These are phyloP conservation scores for Allomyces macrogynus DNA, from an alignment of 192 early-diverging fungal genomes.

Conservation along the genomic window DNA sequence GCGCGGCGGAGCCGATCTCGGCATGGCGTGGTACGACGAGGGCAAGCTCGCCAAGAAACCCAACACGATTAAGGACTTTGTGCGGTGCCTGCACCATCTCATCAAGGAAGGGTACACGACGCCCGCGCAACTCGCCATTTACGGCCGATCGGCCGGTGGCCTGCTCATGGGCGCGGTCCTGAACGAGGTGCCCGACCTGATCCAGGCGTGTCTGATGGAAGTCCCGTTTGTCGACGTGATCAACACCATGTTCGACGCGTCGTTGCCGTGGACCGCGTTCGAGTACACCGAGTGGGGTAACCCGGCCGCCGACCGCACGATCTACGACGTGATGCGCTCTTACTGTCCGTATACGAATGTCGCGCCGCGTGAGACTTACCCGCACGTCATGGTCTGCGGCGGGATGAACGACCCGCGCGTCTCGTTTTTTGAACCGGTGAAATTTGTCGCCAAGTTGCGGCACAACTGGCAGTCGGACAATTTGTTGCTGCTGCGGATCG, in stretches of 20 bases:
- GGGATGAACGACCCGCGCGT: constrained; percentile 68
- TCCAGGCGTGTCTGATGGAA: constrained; percentile 47
- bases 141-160: constrained; percentile 60
- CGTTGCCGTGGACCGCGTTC: constrained; percentile 46
- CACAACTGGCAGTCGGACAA: constrained; percentile 3
- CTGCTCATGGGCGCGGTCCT: constrained; percentile 47
- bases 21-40: constrained; percentile 51
- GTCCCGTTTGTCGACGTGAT: constrained; percentile 77
- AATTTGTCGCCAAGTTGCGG: constrained; percentile 63
- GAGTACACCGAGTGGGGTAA: constrained; percentile 64
- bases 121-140: constrained; percentile 30
- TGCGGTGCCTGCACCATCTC: constrained; percentile 41
- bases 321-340: constrained; percentile 30
- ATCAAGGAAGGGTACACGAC: constrained; percentile 33
- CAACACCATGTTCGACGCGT: constrained; percentile 58
- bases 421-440: constrained; percentile 61
- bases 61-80: constrained; percentile 53
- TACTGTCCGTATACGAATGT: constrained; percentile 38
- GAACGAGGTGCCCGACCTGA: constrained; percentile 43
- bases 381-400: constrained; percentile 49
- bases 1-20: constrained; percentile 58
- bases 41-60: constrained; percentile 49
- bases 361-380: constrained; percentile 6
- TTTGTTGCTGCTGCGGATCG: constrained; percentile 12
- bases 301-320: constrained; percentile 20